Evolutionary conservation across 2,329 filamentous ascomycete genomes (phyloP), one percentile per base, ranked within the genome.

Genomic region (Penicillium hesseltinei): DNA sequence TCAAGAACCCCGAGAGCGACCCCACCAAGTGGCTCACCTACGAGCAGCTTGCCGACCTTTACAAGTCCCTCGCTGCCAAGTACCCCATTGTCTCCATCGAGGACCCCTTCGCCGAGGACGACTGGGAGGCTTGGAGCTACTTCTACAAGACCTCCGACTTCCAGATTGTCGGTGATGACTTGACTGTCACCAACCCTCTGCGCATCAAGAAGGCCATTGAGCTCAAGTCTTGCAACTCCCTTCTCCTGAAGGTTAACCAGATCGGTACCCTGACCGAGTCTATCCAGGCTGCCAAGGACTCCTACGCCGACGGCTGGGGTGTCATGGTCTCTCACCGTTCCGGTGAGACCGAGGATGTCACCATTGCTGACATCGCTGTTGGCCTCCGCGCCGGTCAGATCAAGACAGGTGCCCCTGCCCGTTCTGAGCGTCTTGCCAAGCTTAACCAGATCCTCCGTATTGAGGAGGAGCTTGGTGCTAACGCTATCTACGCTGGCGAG

Each of bases 51-150:
- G 93, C 94, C 75, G 87, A 89, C 73, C 82, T 95, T 72, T 97
- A 99, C 88, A 86, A 90, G 78, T 83, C 87, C 46, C 88, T 99
- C 62, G 84, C 85, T 76, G 85, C 88, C 85, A 97, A 96, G 84
- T 99, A 99, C 84, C 93, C 94, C 73, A 99, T 99, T 74, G 91
- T 97, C 81, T 91, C 87, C 80, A 97, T 99, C 71, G 94, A 99
- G 84, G 94, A 99, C 78, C 94, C 94, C 76, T 99, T 99, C 81
- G 93, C 91, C 66, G 94, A 99, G 87, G 94, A 97, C 74, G 94
- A 99, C 85, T 99, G 94, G 94, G 93, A 97, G 87, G 94, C 94
- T 62, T 99, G 94, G 94, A 96, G 91, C 87, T 96, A 97, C 88
- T 99, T 97, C 89, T 96, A 89, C 89, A 97, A 97, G 90, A 94